These are phyloP conservation scores for Aspergillus indologenus DNA, from an alignment of 495 filamentous ascomycete species.

Conservation along the genomic window DNA sequence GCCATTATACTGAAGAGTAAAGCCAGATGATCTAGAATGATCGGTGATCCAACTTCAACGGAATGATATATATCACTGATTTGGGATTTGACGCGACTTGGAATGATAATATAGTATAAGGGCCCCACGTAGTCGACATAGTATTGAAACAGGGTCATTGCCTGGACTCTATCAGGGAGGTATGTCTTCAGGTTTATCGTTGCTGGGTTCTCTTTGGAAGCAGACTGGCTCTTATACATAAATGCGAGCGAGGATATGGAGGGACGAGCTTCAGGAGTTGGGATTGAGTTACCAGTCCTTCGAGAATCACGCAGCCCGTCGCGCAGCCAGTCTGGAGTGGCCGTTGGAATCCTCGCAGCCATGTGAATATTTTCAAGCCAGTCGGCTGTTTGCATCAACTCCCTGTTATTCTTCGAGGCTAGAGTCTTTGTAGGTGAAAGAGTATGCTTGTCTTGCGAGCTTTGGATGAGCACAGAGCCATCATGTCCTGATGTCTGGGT, in stretches of 20 bases:
- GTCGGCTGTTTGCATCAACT: conserved; percentile 28
- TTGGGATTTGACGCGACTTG: conserved; percentile 22
- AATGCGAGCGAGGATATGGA: background rate
- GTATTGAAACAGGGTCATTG: conserved; percentile 32
- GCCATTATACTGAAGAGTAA: conserved; percentile 41
- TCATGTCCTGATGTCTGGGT: background rate
- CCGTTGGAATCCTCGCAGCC: conserved; percentile 32
- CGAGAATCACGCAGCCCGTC: conserved; percentile 17
- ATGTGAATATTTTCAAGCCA: conserved; percentile 43
- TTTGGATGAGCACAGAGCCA: background rate
- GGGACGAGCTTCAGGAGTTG: background rate
- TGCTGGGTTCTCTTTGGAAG: conserved; percentile 22
- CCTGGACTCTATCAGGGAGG: conserved; percentile 28
- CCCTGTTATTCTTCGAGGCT: conserved; percentile 12
- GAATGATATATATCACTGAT: conserved; percentile 35
- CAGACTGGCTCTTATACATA: background rate
- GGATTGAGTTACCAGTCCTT: background rate
- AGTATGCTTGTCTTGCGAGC: background rate
- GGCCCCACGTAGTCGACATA: conserved; percentile 37
- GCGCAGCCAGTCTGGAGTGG: conserved; percentile 25
- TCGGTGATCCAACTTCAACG: conserved; percentile 10
- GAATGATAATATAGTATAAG: conserved; percentile 39
- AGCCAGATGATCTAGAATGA: conserved; percentile 29
- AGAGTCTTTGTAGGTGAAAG: background rate
- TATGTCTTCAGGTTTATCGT: conserved; percentile 23